phyloP scores from a whole-genome alignment of 73 alveolate species.

The Paramecium tetraurelia region DNA sequence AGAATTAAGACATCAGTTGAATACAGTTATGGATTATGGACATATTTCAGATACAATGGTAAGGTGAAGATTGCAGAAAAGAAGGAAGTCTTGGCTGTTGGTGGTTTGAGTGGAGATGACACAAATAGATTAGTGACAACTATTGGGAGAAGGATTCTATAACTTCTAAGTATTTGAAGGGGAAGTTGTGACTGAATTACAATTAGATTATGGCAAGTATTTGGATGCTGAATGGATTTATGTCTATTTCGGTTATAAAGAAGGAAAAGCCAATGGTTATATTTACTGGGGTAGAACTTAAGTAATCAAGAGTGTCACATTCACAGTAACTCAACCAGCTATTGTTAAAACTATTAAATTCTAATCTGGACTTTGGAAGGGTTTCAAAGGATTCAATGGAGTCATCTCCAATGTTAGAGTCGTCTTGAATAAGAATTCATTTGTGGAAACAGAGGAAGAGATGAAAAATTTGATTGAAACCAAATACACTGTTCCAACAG shows the following conservation, averaged over 20 bases:
- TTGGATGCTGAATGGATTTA: constrained; percentile 41
- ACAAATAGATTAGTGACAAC: not conserved
- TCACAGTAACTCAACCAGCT: not conserved
- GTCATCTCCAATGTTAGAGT: not conserved
- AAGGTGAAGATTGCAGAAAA: not conserved
- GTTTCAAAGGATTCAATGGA: constrained; percentile 28
- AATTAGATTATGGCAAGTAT: constrained; percentile 5
- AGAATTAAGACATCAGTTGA: constrained; percentile 17
- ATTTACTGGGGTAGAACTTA: not conserved
- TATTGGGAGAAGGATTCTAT: constrained; percentile 33
- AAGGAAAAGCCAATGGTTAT: constrained; percentile 13
- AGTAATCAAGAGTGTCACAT: not conserved
- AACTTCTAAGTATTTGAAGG: not conserved
- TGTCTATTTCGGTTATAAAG: constrained; percentile 8
- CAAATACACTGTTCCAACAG: not conserved
- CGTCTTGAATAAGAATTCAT: not conserved
- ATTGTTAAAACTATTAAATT: not conserved
- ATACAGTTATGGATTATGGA: constrained; percentile 42
- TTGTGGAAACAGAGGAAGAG: not conserved
- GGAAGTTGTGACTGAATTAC: not conserved
- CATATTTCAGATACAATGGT: constrained; percentile 50
- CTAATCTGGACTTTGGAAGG: not conserved
- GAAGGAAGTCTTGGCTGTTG: not conserved
- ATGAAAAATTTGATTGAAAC: not conserved
- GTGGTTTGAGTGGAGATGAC: not conserved